Evolutionary conservation across 306 rosid genomes (phyloP).

Genomic region (Vigna hirtella): DNA sequence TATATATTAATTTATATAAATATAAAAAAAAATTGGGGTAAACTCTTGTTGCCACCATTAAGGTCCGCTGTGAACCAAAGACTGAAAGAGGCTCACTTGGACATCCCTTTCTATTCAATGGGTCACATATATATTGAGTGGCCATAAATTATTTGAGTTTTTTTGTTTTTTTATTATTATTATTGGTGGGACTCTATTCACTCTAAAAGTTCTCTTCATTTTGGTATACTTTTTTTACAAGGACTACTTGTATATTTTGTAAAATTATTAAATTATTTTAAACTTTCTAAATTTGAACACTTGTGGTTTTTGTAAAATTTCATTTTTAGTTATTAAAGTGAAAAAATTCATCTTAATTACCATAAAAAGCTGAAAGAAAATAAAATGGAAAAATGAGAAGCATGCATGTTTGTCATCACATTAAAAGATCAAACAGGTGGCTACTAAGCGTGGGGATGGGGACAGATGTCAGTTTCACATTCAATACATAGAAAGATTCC

Average conservation of each 20-base stretch:
- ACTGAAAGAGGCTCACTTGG: too few species aligned
- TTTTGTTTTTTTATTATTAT: background rate
- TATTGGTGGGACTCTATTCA: background rate
- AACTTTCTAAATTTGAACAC: too few species aligned
- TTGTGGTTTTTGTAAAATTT: background rate
- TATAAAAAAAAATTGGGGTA: too few species aligned
- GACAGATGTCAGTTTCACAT: constrained; percentile 19
- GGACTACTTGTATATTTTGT: background rate
- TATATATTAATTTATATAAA: too few species aligned
- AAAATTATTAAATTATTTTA: too few species aligned
- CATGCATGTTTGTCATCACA: background rate
- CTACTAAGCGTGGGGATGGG: constrained; percentile 1
- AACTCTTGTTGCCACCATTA: too few species aligned
- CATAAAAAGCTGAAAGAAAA: background rate
- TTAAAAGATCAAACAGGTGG: constrained; percentile 15
- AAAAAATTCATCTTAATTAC: background rate
- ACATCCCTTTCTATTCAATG: too few species aligned
- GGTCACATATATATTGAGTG: background rate
- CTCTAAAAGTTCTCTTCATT: too few species aligned
- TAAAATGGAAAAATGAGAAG: background rate
- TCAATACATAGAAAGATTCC: too few species aligned
- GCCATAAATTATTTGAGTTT: background rate
- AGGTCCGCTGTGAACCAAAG: too few species aligned
- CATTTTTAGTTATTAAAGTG: background rate
- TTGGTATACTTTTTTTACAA: too few species aligned